Conservation (phyloP, 164 flowering plant species). For the Protea cynaroides region DNA sequence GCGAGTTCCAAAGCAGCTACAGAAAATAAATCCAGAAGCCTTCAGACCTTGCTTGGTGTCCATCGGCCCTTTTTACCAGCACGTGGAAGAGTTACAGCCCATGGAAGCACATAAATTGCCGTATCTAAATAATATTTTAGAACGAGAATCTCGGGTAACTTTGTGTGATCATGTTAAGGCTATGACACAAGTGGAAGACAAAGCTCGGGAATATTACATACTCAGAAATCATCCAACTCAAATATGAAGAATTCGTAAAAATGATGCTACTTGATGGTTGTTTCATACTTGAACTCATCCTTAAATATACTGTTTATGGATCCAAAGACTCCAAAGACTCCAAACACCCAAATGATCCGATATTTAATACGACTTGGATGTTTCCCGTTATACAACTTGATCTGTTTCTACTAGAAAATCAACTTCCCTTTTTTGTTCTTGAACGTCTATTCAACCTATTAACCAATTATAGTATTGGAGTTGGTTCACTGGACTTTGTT, state of each 20-base stretch:
- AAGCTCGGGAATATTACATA: constrained; percentile 40
- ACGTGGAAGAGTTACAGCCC: constrained; percentile 20
- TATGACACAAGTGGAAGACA: constrained; percentile 30
- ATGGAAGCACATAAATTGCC: constrained; percentile 50
- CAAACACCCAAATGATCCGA: constrained; percentile 22
- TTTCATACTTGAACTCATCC: constrained; percentile 43
- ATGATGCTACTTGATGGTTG: constrained; percentile 62
- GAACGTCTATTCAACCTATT: too few relatives aligned
- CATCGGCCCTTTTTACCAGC: constrained; percentile 54
- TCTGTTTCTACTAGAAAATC: constrained; percentile 57
- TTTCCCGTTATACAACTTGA: constrained; percentile 46
- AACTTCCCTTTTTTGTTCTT: constrained; percentile 40
- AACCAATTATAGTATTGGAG: too few relatives aligned
- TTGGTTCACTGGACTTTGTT: neutral
- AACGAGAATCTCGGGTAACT: constrained; percentile 14
- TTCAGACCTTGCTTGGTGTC: constrained; percentile 42
- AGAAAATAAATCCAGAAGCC: constrained; percentile 32
- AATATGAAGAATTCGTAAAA: constrained; percentile 38
- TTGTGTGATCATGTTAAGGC: constrained; percentile 18
- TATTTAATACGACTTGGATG: constrained; percentile 36
- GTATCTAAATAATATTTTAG: constrained; percentile 16
- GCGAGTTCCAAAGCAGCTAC: constrained; percentile 34
- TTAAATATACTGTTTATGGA: too few relatives aligned
- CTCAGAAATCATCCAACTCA: constrained; percentile 27
- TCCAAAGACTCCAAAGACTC: too few relatives aligned